Evolutionary conservation across 2,329 filamentous ascomycete species (phyloP).

Genomic region (Fusarium xylarioides): DNA sequence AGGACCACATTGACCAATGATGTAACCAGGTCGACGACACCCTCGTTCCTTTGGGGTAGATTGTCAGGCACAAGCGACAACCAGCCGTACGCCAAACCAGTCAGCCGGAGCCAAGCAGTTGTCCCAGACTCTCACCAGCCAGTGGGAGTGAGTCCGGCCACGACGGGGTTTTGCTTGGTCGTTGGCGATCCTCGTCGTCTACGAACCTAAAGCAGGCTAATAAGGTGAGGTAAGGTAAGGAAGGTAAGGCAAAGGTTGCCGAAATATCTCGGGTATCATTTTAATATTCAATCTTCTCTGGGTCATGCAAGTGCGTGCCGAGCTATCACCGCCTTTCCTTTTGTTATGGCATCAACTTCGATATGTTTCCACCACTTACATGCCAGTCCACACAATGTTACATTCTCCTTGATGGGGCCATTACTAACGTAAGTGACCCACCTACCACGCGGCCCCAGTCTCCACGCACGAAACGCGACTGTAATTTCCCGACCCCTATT

Average conservation of each 20-base stretch:
- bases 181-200: not conserved
- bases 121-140: conserved; percentile 3
- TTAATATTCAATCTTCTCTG: conserved; percentile 15
- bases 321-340: conserved; percentile 17
- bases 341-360: not conserved
- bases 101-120: conserved; percentile 19
- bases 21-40: not conserved
- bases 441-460: no score
- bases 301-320: conserved; percentile 9
- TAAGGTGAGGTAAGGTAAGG: not conserved
- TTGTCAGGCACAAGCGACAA: conserved; percentile 33
- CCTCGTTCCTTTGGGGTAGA: conserved; percentile 25
- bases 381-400: not conserved
- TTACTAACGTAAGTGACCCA: no score
- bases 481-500: no score
- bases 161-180: conserved; percentile 13
- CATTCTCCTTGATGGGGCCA: not conserved
- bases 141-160: conserved; percentile 19
- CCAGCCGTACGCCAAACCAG: conserved; percentile 32
- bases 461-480: no score
- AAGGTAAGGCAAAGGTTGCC: not conserved
- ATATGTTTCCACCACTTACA: not conserved
- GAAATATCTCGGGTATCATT: conserved; percentile 1
- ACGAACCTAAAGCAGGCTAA: not conserved
- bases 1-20: conserved; percentile 4